These are phyloP conservation scores for Croton setiger DNA, from an alignment of 441 rosid genomes.

Conservation along the genomic window DNA sequence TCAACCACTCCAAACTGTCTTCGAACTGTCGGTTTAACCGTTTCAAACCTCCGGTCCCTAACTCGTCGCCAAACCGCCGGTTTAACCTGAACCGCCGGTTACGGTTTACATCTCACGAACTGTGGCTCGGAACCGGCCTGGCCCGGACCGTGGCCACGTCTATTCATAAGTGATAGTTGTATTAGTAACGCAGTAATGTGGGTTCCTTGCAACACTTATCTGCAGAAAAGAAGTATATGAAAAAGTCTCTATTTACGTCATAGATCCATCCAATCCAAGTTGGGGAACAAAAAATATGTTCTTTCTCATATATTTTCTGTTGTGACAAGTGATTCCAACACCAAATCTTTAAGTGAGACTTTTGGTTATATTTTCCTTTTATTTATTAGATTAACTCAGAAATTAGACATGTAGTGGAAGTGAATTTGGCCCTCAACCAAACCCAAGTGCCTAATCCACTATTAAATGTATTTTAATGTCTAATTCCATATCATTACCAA, in stretches of 20 bases:
- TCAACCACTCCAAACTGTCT: too few species aligned
- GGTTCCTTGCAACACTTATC: not conserved
- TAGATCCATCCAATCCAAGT: conserved; percentile 24
- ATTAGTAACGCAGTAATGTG: too few species aligned
- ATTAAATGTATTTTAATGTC: too few species aligned
- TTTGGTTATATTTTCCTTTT: not conserved
- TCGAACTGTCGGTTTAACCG: too few species aligned
- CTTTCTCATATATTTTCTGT: conserved; percentile 8
- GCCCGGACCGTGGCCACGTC: too few species aligned
- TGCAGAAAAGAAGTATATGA: not conserved
- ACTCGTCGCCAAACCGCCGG: too few species aligned
- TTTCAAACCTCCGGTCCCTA: too few species aligned
- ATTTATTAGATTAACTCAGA: conserved; percentile 12
- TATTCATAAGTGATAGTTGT: too few species aligned
- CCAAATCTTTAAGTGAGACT: not conserved
- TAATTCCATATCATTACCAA: conserved; percentile 7
- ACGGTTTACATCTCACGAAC: too few species aligned
- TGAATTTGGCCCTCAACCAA: conserved; percentile 19
- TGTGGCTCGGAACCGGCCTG: too few species aligned
- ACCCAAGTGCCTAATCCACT: conserved; percentile 37
- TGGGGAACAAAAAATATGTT: too few species aligned
- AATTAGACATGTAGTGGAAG: conserved; percentile 11
- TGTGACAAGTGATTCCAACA: conserved; percentile 39
- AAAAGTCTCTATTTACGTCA: conserved; percentile 15
- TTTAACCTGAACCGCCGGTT: too few species aligned